Evolutionary conservation across 352 stramenopile species (phyloP).

Genomic region (Plasmopara viticola): DNA sequence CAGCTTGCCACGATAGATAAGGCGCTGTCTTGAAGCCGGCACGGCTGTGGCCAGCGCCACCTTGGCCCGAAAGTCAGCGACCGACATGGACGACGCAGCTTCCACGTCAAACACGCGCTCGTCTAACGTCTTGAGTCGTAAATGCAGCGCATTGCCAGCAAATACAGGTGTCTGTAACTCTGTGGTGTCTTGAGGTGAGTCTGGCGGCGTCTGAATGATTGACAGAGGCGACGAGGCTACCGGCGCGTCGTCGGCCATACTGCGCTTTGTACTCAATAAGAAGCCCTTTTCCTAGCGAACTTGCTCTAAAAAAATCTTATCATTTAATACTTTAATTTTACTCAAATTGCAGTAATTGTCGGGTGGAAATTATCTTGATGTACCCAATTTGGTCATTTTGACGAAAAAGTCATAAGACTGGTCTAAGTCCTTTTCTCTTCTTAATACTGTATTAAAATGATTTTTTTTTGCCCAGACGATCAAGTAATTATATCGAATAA

Average conservation of each 20-base stretch:
- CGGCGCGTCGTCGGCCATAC: slow-evolving; percentile 5
- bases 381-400: no score
- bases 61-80: slow-evolving; percentile 58
- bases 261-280: background rate
- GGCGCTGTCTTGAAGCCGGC: slow-evolving; percentile 58
- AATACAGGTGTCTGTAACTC: background rate
- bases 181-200: background rate
- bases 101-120: slow-evolving; percentile 70
- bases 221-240: background rate
- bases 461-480: no score
- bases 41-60: slow-evolving; percentile 55
- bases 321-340: no score
- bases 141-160: slow-evolving; percentile 16
- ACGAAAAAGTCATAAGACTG: no score
- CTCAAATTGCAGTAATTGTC: no score
- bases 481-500: no score
- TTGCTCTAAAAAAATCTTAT: no score
- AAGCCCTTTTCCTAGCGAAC: no score
- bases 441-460: no score
- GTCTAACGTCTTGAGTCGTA: slow-evolving; percentile 73
- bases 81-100: slow-evolving; percentile 31
- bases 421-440: no score
- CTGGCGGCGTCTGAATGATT: slow-evolving; percentile 2
- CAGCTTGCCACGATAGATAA: slow-evolving; percentile 91
- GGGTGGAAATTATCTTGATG: no score